These are phyloP conservation scores for Astrothelium subdiscretum DNA, from an alignment of 495 filamentous ascomycete genomes.

Conservation along the genomic window DNA sequence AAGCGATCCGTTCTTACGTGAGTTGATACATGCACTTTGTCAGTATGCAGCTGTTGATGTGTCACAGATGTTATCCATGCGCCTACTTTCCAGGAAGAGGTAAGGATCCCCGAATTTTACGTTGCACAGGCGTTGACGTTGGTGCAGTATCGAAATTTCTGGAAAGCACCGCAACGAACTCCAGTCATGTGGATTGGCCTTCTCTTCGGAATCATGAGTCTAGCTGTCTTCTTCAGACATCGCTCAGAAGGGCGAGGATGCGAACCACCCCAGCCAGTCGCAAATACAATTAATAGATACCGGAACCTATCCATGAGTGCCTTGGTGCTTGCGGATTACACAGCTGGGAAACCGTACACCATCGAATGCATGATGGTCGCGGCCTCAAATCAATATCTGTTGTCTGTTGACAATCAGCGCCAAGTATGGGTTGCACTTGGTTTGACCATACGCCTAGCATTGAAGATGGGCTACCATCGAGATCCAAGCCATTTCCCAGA, in stretches of 20 bases:
- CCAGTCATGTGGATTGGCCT: conserved; percentile 28
- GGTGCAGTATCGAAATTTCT: conserved; percentile 28
- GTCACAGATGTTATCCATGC: conserved; percentile 20
- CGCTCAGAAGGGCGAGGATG: conserved; percentile 5
- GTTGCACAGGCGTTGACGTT: too few species aligned
- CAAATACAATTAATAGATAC: conserved; percentile 18
- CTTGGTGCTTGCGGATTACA: conserved; percentile 23
- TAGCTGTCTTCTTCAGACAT: conserved; percentile 17
- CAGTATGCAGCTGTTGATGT: conserved; percentile 4
- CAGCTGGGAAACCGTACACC: conserved; percentile 23
- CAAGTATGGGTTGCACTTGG: conserved; percentile 27
- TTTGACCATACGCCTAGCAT: conserved; percentile 21
- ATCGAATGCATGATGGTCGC: conserved; percentile 27
- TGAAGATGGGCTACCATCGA: conserved; percentile 30
- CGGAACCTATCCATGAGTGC: conserved; percentile 24
- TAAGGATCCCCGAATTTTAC: too few species aligned
- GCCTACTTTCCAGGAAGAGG: conserved; percentile 27
- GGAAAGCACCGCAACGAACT: conserved; percentile 19
- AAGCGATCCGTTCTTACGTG: not conserved
- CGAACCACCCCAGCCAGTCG: conserved; percentile 7
- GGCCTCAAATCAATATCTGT: conserved; percentile 18
- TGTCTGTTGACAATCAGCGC: conserved; percentile 20
- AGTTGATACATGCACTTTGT: not conserved
- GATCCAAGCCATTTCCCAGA: conserved; percentile 24
- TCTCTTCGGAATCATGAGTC: conserved; percentile 23